Base-by-base conservation (phyloP, 768 basidiomycete genomes). In the Suillus placidus region DNA sequence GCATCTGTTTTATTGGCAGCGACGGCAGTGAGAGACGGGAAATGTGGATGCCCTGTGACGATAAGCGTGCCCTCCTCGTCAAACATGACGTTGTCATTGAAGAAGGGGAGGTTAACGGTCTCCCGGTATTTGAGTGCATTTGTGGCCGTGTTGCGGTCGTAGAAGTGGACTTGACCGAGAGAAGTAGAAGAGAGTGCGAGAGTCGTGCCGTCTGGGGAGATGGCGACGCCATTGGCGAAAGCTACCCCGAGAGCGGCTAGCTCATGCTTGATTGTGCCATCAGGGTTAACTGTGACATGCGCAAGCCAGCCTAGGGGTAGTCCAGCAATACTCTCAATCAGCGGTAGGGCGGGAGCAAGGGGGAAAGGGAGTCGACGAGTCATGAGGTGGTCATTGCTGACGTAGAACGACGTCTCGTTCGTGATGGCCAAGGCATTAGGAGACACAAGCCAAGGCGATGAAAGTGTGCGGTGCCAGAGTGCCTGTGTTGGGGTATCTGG, bases 301-400 rank as follows among this genome's bases (percentile, higher is more conserved):
- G 83, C 79, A 63, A 90, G 80, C 80, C 85, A 90, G 63, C 84
- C 74, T 9, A 89, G 72, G 0, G 91, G 91, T 1, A 91, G 78
- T 6, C 74, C 84, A 4, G 88, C 74, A 20, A 87, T 0, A 5
- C 85, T 81, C 71, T 93, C 91, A 62, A 83, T 51, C 42, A 87
- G 7, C 2, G 90, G 85, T 0, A 87, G 69, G 32, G 87, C 64
- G 49, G 77, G 75, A 10, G 87, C 86, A n/a, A 89, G 45, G 12
- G 71, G 69, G 38, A 75, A 71, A 0, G 87, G 86, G 23, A 87
- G 77, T 16, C 91, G 86, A 9, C 88, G 83, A 3, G 89, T 91
- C 71, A 90, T 72, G 42, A 85, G 75, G 70, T 93, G 91, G 72
- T 93, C 91, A 71, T 93, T 89, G 49, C 85, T 84, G 58, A 92